Base-by-base conservation (phyloP, 2,329 filamentous ascomycete species). In the Diaporthe sp. region DNA sequence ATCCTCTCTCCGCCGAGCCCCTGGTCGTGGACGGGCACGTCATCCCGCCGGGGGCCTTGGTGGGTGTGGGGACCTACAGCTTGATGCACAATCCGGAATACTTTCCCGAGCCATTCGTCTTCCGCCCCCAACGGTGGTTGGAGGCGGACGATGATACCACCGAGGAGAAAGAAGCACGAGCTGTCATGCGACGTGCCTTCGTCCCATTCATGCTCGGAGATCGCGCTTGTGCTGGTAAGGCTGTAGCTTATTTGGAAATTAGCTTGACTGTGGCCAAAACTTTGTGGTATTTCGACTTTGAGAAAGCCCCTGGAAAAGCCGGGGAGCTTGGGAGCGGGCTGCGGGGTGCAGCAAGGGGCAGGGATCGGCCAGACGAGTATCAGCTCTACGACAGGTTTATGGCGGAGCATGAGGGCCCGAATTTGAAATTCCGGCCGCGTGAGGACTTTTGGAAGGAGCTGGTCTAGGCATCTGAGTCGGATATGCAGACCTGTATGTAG, bases 51-150 rank as follows among this genome's bases (percentile, higher is more conserved):
- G 83, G 82, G 30, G 78, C 72, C 3, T 76, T 79, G 58, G 78
- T 84, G n/a, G 82, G 81, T 25, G 80, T 80, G 7, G 75, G 77
- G 2, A 77, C 77, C 59, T 85, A 82, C 70, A 75, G 79, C n/a
- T 77, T 84, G 42, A 81, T 83, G 70, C 81, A 81, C 61, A 80
- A 81, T 59, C 75, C 76, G 35, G 75, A 77, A 7, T 82, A 83
- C 75, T 84, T 79, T 70, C 78, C 79, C 1, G 76, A 81, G 2
- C 78, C 83, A 1, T 79, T 76, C 55, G 73, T 42, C 0, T 85
- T 77, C 68, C 75, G 77, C 0, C 83, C 83, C 3, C 81, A 84
- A 51, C 80, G 82, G 1, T 84, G 83, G 82, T 78, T 84, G 25
- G 79, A 37, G 9, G 9, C 19, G 19, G 30, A 58, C 55, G 19